Percentiles rank a stretch among this genome's conserved stretches.
These are phyloP conservation scores for Pseudohalonectria lignicola DNA, from an alignment of 2,329 filamentous ascomycete species.

Conservation along the genomic window DNA sequence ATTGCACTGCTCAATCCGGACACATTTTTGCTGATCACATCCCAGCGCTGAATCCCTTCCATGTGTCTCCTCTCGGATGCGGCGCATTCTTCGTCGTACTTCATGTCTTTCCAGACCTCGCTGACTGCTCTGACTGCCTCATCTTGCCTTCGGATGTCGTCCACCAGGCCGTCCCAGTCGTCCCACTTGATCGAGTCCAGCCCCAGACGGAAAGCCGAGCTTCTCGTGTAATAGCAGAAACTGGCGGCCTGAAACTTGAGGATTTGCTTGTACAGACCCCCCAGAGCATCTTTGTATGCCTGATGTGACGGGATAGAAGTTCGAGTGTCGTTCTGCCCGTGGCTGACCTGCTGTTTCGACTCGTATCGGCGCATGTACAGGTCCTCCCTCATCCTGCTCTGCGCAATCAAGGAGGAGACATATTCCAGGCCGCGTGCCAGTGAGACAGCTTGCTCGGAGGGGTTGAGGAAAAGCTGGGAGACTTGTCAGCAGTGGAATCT, in stretches of 20 bases:
- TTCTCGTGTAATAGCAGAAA: not conserved
- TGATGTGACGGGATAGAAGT: not conserved
- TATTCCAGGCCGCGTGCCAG: constrained; percentile 4
- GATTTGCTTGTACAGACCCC: not conserved
- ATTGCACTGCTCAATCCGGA: not conserved
- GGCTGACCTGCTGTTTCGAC: not conserved
- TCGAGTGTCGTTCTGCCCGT: too few relatives aligned
- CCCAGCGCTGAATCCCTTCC: not conserved
- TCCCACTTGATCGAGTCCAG: not conserved
- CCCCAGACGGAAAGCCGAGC: not conserved
- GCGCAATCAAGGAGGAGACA: constrained; percentile 6
- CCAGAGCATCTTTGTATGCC: not conserved
- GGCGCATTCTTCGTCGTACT: not conserved
- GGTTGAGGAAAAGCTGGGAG: constrained; percentile 7
- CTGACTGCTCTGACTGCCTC: not conserved
- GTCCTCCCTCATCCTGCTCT: constrained; percentile 7
- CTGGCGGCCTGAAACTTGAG: not conserved
- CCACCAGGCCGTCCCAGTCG: not conserved
- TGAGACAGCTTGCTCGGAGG: constrained; percentile 7
- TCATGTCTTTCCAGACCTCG: not conserved
- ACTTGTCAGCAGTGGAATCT: too few relatives aligned
- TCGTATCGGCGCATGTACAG: constrained; percentile 5
- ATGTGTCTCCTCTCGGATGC: not conserved
- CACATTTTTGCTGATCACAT: not conserved
- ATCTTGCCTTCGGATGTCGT: not conserved